Conservation (phyloP, 192 early-diverging fungal genomes). For the Mortierella hygrophila region DNA sequence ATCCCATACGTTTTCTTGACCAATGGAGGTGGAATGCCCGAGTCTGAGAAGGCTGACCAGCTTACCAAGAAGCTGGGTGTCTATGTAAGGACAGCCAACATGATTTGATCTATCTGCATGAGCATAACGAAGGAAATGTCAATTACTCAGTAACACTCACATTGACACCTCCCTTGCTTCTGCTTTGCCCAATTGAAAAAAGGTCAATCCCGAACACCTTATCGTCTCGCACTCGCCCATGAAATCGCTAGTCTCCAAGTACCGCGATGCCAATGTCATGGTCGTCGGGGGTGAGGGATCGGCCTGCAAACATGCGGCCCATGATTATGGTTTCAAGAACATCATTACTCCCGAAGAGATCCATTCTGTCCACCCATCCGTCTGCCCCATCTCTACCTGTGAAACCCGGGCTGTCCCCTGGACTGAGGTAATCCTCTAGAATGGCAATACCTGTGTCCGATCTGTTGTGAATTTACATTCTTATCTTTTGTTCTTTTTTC, state of each 20-base stretch:
- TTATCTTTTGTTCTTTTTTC: neutral
- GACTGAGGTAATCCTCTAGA: slow-evolving; percentile 12
- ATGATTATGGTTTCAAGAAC: slow-evolving; percentile 71
- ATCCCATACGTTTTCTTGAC: slow-evolving; percentile 87
- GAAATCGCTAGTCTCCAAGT: slow-evolving; percentile 71
- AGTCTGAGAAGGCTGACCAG: slow-evolving; percentile 77
- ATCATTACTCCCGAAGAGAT: slow-evolving; percentile 70
- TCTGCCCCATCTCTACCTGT: slow-evolving; percentile 36
- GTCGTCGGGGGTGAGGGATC: slow-evolving; percentile 78
- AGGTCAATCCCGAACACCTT: slow-evolving; percentile 73
- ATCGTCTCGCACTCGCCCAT: slow-evolving; percentile 93
- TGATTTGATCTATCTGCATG: neutral
- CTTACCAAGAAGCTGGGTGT: slow-evolving; percentile 70
- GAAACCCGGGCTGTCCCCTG: slow-evolving; percentile 14
- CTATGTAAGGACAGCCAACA: slow-evolving; percentile 33
- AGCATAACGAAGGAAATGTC: too few species aligned
- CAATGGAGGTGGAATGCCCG: slow-evolving; percentile 89
- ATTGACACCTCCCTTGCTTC: too few species aligned
- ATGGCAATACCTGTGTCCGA: neutral
- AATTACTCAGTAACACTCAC: neutral
- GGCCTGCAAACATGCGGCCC: slow-evolving; percentile 72
- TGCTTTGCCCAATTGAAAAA: slow-evolving; percentile 5
- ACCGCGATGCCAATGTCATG: slow-evolving; percentile 74
- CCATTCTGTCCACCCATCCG: slow-evolving; percentile 73
- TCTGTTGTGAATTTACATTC: neutral